These are phyloP conservation scores for Penicillium pancosmium DNA, from an alignment of 495 filamentous ascomycete genomes.

Conservation along the genomic window DNA sequence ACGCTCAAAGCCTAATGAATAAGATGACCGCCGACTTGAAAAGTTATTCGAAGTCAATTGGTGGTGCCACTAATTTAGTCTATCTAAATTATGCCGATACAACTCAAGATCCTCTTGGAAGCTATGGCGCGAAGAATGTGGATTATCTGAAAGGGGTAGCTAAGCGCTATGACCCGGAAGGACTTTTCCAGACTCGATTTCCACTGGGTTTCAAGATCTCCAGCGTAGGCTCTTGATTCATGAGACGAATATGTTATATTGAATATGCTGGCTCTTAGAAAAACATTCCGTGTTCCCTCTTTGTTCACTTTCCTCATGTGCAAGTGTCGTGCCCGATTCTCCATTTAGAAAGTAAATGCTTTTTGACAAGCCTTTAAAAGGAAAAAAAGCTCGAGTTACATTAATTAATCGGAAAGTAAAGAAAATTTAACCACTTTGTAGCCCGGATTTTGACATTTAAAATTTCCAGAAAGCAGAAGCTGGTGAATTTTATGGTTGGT, in stretches of 20 bases:
- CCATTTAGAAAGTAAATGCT: too few species aligned
- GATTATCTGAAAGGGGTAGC: slow-evolving; percentile 34
- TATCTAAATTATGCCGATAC: slow-evolving; percentile 43
- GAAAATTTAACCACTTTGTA: too few species aligned
- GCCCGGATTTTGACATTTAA: too few species aligned
- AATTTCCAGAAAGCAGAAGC: too few species aligned
- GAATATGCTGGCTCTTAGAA: too few species aligned
- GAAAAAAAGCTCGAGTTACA: too few species aligned
- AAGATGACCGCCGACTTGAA: slow-evolving; percentile 19
- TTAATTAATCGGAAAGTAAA: too few species aligned
- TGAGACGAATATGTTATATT: neutral
- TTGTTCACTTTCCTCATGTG: neutral
- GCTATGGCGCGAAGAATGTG: slow-evolving; percentile 48
- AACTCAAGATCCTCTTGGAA: slow-evolving; percentile 44
- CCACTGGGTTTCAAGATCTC: slow-evolving; percentile 35
- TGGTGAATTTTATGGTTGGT: too few species aligned
- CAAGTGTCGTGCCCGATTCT: too few species aligned
- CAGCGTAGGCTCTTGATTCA: neutral
- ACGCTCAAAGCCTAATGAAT: slow-evolving; percentile 22
- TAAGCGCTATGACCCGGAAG: slow-evolving; percentile 48
- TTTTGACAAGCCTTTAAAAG: too few species aligned
- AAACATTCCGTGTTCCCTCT: neutral
- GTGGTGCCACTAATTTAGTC: slow-evolving; percentile 26
- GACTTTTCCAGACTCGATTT: slow-evolving; percentile 48
- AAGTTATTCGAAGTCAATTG: slow-evolving; percentile 26